phyloP scores from a whole-genome alignment of 164 flowering plant species.

The Piper betle region DNA sequence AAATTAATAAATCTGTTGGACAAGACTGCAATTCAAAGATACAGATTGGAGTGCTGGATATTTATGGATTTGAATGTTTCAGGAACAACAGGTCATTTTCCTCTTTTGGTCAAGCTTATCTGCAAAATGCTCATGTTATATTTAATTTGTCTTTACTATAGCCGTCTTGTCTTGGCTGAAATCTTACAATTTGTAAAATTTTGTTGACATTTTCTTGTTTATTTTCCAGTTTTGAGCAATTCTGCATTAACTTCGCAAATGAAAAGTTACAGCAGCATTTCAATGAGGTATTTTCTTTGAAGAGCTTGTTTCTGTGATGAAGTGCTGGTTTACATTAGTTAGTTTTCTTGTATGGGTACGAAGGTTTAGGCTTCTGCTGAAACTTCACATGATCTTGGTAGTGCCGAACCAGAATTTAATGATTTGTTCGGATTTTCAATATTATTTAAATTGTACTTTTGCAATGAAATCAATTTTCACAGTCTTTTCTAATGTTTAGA shows the following conservation, averaged over 20 bases:
- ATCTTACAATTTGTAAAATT: background rate
- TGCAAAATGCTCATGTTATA: background rate
- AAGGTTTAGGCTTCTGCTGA: too few species aligned
- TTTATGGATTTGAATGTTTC: constrained; percentile 95
- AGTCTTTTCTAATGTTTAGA: too few species aligned
- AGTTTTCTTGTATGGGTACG: too few species aligned
- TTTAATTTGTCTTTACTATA: background rate
- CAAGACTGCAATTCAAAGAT: constrained; percentile 65
- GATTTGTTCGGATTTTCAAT: too few species aligned
- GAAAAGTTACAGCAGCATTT: constrained; percentile 98
- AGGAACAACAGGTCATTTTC: constrained; percentile 54
- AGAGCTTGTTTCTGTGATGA: background rate
- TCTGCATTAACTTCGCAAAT: constrained; percentile 97
- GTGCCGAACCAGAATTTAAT: too few species aligned
- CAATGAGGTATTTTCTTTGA: constrained; percentile 51
- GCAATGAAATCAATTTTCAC: too few species aligned
- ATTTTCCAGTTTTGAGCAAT: constrained; percentile 77
- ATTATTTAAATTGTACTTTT: too few species aligned
- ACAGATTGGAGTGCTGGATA: constrained; percentile 92
- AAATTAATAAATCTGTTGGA: constrained; percentile 88
- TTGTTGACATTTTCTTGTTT: background rate
- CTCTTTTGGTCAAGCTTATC: background rate
- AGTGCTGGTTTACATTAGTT: too few species aligned
- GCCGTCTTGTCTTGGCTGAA: background rate
- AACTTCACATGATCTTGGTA: too few species aligned